phyloP scores from a whole-genome alignment of 495 filamentous ascomycete genomes.

The Xylaria acuta region DNA sequence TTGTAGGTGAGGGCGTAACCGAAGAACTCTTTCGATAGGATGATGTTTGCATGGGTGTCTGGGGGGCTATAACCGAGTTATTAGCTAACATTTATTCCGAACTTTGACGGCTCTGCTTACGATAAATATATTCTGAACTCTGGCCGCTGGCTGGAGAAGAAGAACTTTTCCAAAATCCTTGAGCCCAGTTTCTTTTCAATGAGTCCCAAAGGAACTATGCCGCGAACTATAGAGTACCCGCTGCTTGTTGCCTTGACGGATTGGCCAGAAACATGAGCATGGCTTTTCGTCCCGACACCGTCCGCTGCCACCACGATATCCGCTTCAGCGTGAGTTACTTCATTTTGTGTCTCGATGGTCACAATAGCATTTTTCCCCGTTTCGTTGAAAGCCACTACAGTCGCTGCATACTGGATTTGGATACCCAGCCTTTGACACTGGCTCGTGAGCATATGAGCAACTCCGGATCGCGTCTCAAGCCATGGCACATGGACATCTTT shows the following conservation, averaged over 20 bases:
- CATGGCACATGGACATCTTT: slow-evolving; percentile 6
- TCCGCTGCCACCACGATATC: slow-evolving; percentile 63
- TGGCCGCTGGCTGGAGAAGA: background rate
- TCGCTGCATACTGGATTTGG: background rate
- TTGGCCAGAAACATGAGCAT: slow-evolving; percentile 47
- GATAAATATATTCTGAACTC: slow-evolving; percentile 7
- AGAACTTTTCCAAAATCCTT: background rate
- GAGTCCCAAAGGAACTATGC: background rate
- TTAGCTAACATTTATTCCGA: background rate
- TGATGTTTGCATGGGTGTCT: slow-evolving; percentile 5
- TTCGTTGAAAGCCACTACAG: background rate
- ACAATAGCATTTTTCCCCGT: background rate
- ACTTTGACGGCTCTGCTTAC: background rate
- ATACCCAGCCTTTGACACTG: slow-evolving; percentile 4
- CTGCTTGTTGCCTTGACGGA: slow-evolving; percentile 47
- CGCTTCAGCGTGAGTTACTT: slow-evolving; percentile 35
- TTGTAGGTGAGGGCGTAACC: background rate
- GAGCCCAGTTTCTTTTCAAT: background rate
- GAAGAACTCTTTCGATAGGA: background rate
- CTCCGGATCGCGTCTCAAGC: background rate
- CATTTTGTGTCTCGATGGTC: background rate
- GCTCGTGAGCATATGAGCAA: background rate
- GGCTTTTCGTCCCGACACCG: slow-evolving; percentile 56
- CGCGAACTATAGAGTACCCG: slow-evolving; percentile 51
- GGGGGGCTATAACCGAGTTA: background rate